Percentiles rank a stretch among this genome's conserved stretches.
These are phyloP conservation scores for Trichosporon sp. DNA, from an alignment of 1,284 basidiomycete species.

Conservation along the genomic window DNA sequence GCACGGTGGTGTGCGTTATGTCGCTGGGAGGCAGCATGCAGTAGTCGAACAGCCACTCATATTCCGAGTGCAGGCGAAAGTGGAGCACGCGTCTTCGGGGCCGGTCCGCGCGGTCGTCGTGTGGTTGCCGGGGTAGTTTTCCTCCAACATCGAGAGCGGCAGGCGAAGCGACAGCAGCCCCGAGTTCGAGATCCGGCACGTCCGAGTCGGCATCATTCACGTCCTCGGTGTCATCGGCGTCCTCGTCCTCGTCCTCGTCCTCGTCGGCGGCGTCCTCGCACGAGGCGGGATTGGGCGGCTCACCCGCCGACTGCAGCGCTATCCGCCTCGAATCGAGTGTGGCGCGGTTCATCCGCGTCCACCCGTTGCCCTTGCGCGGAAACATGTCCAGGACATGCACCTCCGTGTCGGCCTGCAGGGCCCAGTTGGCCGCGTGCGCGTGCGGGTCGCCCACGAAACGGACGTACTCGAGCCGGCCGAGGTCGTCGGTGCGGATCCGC, in stretches of 20 bases:
- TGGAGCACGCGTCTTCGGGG: not conserved
- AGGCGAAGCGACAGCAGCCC: no score
- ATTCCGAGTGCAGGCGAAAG: not conserved
- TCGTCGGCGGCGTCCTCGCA: not conserved
- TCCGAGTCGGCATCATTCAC: not conserved
- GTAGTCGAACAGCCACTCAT: conserved; percentile 19
- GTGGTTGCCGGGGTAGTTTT: not conserved
- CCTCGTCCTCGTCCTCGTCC: not conserved
- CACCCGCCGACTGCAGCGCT: not conserved
- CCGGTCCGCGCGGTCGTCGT: not conserved
- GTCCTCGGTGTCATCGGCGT: not conserved
- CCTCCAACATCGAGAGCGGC: not conserved
- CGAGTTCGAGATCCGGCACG: not conserved
- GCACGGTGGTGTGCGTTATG: not conserved
- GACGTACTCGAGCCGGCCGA: conserved; percentile 3
- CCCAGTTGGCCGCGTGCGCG: conserved; percentile 7
- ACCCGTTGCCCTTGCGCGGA: not conserved
- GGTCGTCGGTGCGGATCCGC: not conserved
- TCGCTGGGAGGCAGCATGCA: conserved; percentile 13
- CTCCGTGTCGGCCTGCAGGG: not conserved
- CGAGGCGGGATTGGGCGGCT: not conserved
- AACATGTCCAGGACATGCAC: conserved; percentile 10
- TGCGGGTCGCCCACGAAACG: conserved; percentile 13
- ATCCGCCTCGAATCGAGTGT: conserved; percentile 4
- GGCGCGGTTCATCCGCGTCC: conserved; percentile 7